Evolutionary conservation across 2,329 filamentous ascomycete species (phyloP).

Genomic region (Scolecobasidium constrictum): DNA sequence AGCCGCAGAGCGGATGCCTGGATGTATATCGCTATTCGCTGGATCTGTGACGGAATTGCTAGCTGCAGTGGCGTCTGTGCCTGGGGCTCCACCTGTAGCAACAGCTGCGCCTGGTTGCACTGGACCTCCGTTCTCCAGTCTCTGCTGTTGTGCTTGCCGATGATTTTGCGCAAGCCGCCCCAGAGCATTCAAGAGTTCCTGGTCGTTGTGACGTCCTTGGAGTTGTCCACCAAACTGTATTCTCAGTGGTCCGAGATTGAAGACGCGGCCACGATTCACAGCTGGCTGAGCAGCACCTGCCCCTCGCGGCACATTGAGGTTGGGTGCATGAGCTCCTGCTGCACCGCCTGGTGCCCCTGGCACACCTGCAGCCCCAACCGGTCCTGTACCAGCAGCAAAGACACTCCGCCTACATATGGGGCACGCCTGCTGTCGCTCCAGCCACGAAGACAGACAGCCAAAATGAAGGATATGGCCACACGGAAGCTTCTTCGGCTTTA

Average conservation of each 20-base stretch:
- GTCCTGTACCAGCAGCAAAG: not conserved
- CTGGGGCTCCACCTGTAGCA: not conserved
- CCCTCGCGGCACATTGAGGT: slow-evolving; percentile 1
- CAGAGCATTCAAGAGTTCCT: slow-evolving; percentile 4
- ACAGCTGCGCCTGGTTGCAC: not conserved
- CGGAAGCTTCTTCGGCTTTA: slow-evolving; percentile 87
- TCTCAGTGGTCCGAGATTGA: not conserved
- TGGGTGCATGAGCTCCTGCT: not conserved
- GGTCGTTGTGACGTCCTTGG: not conserved
- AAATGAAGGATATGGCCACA: slow-evolving; percentile 95
- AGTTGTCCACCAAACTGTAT: not conserved
- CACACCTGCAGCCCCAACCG: not conserved
- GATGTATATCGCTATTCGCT: slow-evolving; percentile 1
- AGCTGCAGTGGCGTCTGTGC: not conserved
- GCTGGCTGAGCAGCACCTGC: not conserved
- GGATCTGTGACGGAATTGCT: not conserved
- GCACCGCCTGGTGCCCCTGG: not conserved
- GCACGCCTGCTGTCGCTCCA: slow-evolving; percentile 94
- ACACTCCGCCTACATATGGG: slow-evolving; percentile 87
- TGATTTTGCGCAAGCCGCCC: not conserved
- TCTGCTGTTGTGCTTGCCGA: not conserved
- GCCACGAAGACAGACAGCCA: slow-evolving; percentile 89
- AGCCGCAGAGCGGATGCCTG: slow-evolving; percentile 7
- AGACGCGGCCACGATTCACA: slow-evolving; percentile 5
- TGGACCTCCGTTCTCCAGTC: not conserved